Base-by-base conservation (phyloP, 768 basidiomycete species). In the Pleurotus pulmonarius region DNA sequence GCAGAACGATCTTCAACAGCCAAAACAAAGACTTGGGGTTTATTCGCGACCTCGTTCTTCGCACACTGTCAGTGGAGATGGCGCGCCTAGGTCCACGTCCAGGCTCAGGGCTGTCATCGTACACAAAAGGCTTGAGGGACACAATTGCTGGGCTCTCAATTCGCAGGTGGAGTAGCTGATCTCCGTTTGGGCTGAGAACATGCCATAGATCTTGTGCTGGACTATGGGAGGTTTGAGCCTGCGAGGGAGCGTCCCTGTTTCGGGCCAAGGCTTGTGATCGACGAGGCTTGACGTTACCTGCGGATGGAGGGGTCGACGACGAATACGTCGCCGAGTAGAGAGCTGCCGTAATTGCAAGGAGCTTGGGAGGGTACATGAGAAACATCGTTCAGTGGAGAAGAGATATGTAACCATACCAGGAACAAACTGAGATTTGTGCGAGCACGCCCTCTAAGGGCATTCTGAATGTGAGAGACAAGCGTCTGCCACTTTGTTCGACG, bases 121-220 rank as follows among this genome's bases (percentile, higher is more conserved):
- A 39, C 70, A 66, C 4, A 53, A 79, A 75, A 4, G 77, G 75
- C 49, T 75, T 70, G 64, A 93, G 81, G 18, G 90, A 83, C 37
- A 97, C 74, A 59, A 92, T 80, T 2, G 83, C 83, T 0, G 94
- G 92, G n/a, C 79, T 73, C 66, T 94, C 91, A 56, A 94, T 76
- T 59, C 89, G 86, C 47, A 95, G 68, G 69, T 94, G 90, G 9
- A 94, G 78, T 2, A 89, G 70, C 9, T 79, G 69, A 34, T 84
- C 77, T 58, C 83, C 80, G 4, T 73, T 69, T 2, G 92, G 91
- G 64, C 92, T 94, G 16, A 95, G 72, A 5, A 79, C 75, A 55
- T 83, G 82, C 93, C 94, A 96, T 40, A 92, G 80, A 29, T 81
- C 77, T 74, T 79, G 82, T 7, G 87, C 85, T 7, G 84, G 80